A percentile compares a stretch with the other conserved stretches of the same genome.
Evolutionary conservation across 2,329 filamentous ascomycete species (phyloP).

Genomic region (Setomelanomma holmii): DNA sequence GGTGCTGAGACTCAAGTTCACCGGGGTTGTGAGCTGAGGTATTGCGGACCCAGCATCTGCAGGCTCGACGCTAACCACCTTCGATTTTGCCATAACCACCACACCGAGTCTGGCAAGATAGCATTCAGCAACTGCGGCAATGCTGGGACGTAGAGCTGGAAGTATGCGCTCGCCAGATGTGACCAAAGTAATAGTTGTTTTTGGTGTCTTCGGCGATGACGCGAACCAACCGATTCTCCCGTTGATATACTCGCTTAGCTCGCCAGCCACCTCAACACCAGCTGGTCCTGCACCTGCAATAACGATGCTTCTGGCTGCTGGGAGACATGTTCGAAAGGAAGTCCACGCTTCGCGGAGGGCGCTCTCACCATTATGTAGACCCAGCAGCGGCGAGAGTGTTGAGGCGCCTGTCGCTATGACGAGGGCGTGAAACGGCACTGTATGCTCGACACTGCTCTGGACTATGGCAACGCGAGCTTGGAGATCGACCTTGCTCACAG

Average conservation of each 20-base stretch:
- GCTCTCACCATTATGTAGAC: slow-evolving; percentile 45
- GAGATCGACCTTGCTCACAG: slow-evolving; percentile 39
- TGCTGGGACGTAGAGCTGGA: slow-evolving; percentile 30
- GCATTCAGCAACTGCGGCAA: slow-evolving; percentile 40
- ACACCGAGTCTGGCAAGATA: slow-evolving; percentile 56
- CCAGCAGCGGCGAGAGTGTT: slow-evolving; percentile 44
- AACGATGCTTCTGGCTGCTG: slow-evolving; percentile 41
- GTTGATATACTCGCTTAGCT: slow-evolving; percentile 60
- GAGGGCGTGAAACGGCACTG: slow-evolving; percentile 43
- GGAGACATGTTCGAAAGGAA: slow-evolving; percentile 49
- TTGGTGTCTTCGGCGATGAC: slow-evolving; percentile 28
- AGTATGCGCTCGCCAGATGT: slow-evolving; percentile 40
- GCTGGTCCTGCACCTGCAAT: slow-evolving; percentile 47
- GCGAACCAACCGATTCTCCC: slow-evolving; percentile 52
- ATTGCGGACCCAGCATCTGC: slow-evolving; percentile 27
- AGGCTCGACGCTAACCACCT: slow-evolving; percentile 46
- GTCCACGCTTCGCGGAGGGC: slow-evolving; percentile 33
- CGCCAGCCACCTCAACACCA: slow-evolving; percentile 48
- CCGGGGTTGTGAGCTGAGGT: slow-evolving; percentile 45
- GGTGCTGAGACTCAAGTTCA: slow-evolving; percentile 50
- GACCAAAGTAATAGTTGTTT: slow-evolving; percentile 48
- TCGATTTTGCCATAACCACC: slow-evolving; percentile 52
- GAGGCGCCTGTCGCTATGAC: slow-evolving; percentile 48
- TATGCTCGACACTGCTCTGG: slow-evolving; percentile 25
- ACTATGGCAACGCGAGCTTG: slow-evolving; percentile 44